Conservation (phyloP, 805 yeast species). For the Yamadazyma akitaensis region DNA sequence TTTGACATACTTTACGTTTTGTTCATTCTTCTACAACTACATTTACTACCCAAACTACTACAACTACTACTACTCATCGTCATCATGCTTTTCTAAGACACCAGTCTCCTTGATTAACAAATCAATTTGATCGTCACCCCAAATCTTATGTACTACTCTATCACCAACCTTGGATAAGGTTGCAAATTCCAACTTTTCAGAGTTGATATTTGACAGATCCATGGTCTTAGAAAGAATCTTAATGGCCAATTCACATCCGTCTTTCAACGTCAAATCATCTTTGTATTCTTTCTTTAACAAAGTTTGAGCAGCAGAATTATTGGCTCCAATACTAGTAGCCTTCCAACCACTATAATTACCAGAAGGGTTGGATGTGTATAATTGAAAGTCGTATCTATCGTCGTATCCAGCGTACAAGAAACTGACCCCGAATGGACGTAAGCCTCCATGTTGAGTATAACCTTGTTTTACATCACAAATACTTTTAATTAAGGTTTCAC, state of each 20-base stretch:
- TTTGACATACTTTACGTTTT: neutral
- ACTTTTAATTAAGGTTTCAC: conserved; percentile 81
- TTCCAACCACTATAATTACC: conserved; percentile 99
- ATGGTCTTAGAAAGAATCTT: conserved; percentile 92
- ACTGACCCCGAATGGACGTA: conserved; percentile 97
- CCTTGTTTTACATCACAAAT: conserved; percentile 95
- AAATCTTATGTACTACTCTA: conserved; percentile 63
- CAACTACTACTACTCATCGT: conserved; percentile 16
- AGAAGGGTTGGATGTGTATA: conserved; percentile 93
- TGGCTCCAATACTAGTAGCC: conserved; percentile 96
- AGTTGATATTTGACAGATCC: conserved; percentile 79
- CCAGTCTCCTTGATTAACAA: conserved; percentile 68
- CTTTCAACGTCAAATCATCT: conserved; percentile 67
- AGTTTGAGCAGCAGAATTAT: conserved; percentile 94
- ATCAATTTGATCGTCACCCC: conserved; percentile 78
- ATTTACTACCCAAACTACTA: neutral
- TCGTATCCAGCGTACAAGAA: conserved; percentile 96
- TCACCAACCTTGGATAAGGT: conserved; percentile 54
- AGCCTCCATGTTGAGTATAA: conserved; percentile 97
- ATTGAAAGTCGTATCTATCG: conserved; percentile 82
- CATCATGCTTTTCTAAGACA: conserved; percentile 47
- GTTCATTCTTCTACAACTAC: neutral
- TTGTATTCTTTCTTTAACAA: conserved; percentile 91
- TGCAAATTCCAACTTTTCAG: conserved; percentile 92
- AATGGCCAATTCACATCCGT: conserved; percentile 83